A percentile compares a stretch with the other conserved stretches of the same genome.
phyloP scores from a whole-genome alignment of 2,329 filamentous ascomycete species.

The Calonectria henricotiae region DNA sequence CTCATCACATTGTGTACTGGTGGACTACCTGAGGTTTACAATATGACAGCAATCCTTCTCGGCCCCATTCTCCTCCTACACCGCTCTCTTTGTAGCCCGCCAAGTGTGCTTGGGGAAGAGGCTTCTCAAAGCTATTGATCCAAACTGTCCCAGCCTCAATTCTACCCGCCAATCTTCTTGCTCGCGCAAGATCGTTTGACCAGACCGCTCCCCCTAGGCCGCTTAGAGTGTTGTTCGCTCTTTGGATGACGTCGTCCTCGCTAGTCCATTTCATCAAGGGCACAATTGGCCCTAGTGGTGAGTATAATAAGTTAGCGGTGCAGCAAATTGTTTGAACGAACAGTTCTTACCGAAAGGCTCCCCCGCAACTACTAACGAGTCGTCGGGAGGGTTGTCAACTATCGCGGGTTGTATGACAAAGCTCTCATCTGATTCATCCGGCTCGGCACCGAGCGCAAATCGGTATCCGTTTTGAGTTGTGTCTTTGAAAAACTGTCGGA shows the following conservation, averaged over 20 bases:
- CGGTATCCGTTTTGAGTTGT: not conserved
- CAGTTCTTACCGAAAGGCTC: not conserved
- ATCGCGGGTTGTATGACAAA: slow-evolving; percentile 9
- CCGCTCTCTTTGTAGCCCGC: slow-evolving; percentile 15
- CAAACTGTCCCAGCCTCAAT: slow-evolving; percentile 7
- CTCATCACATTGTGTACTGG: not conserved
- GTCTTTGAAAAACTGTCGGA: slow-evolving; percentile 10
- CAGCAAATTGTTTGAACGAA: not conserved
- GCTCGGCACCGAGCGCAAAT: not conserved
- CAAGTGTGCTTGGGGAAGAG: slow-evolving; percentile 7
- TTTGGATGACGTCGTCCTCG: slow-evolving; percentile 3
- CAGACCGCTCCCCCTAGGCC: not conserved
- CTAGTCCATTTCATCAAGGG: slow-evolving; percentile 5
- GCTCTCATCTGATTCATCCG: not conserved
- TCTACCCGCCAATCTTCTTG: not conserved
- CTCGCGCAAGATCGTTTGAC: slow-evolving; percentile 2
- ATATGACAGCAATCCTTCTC: slow-evolving; percentile 6
- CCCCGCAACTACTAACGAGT: not conserved
- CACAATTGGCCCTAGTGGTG: not conserved
- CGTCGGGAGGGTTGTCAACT: slow-evolving; percentile 1
- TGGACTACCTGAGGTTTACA: slow-evolving; percentile 5
- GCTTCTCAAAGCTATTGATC: slow-evolving; percentile 21
- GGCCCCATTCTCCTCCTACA: slow-evolving; percentile 5
- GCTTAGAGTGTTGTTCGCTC: not conserved
- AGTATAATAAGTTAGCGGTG: not conserved